These are phyloP conservation scores for Hypoxylon sp. DNA, from an alignment of 2,329 filamentous ascomycete species.

Conservation along the genomic window DNA sequence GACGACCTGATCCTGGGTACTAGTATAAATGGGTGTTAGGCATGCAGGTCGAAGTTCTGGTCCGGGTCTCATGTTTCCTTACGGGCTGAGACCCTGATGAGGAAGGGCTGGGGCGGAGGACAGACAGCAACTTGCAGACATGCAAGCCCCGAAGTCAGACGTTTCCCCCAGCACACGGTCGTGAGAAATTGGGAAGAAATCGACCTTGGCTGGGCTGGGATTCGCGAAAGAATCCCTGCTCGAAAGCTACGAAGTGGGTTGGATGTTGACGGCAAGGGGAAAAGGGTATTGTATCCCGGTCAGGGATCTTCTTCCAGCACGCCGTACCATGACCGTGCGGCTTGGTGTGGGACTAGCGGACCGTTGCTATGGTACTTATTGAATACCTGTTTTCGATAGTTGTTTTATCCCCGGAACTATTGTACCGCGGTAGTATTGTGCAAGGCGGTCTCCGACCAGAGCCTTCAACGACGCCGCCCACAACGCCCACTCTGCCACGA, in stretches of 20 bases:
- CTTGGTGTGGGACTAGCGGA: slow-evolving; percentile 32
- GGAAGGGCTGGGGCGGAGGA: slow-evolving; percentile 21
- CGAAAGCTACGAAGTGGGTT: slow-evolving; percentile 36
- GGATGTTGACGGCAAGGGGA: slow-evolving; percentile 40
- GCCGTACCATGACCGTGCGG: slow-evolving; percentile 42
- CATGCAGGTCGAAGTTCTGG: slow-evolving; percentile 25
- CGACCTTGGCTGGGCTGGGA: slow-evolving; percentile 32
- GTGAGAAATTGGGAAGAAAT: slow-evolving; percentile 32
- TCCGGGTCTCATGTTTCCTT: slow-evolving; percentile 35
- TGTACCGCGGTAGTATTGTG: slow-evolving; percentile 30
- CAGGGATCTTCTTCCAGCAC: slow-evolving; percentile 42
- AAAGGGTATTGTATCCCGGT: slow-evolving; percentile 36
- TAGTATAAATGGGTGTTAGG: slow-evolving; percentile 26
- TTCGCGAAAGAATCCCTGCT: slow-evolving; percentile 41
- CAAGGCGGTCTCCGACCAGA: slow-evolving; percentile 31
- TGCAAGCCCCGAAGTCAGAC: slow-evolving; percentile 36
- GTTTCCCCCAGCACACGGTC: slow-evolving; percentile 29
- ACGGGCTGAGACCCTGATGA: slow-evolving; percentile 28
- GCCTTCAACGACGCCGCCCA: slow-evolving; percentile 25
- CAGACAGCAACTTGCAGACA: slow-evolving; percentile 28
- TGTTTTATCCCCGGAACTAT: slow-evolving; percentile 5
- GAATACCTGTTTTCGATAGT: slow-evolving; percentile 26
- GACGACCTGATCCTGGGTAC: slow-evolving; percentile 18
- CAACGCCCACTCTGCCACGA: slow-evolving; percentile 25
- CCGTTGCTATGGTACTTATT: slow-evolving; percentile 29